Evolutionary conservation across 345 rosid species (phyloP).

Genomic region (Corymbia maculata): DNA sequence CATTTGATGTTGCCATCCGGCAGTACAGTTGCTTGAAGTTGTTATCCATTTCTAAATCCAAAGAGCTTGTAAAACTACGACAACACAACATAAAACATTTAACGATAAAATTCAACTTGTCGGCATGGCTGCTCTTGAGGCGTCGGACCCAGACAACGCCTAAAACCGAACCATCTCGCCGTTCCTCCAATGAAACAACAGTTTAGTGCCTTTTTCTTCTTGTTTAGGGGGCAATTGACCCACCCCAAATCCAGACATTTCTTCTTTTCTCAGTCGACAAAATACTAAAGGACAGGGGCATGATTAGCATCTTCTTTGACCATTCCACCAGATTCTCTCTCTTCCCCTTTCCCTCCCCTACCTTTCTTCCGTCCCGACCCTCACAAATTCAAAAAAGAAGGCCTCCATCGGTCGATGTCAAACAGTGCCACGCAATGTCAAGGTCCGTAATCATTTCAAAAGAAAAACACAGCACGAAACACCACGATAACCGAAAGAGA

Average conservation of each 20-base stretch:
- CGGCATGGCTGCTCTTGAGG: background rate
- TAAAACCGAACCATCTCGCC: background rate
- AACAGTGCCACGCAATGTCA: background rate
- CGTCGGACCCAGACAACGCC: background rate
- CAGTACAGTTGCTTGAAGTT: background rate
- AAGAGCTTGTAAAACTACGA: background rate
- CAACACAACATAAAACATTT: background rate
- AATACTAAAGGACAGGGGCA: background rate
- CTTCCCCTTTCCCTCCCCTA: background rate
- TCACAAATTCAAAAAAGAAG: background rate
- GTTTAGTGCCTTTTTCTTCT: background rate
- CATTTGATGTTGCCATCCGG: background rate
- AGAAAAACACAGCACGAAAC: background rate
- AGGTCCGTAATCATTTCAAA: background rate
- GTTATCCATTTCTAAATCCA: background rate
- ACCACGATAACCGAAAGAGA: background rate
- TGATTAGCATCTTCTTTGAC: constrained; percentile 11
- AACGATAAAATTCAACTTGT: background rate
- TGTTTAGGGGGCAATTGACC: background rate
- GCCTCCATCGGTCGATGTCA: background rate
- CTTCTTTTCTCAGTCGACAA: background rate
- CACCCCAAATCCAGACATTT: background rate
- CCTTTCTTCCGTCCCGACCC: background rate
- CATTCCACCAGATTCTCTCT: constrained; percentile 10
- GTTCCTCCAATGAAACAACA: background rate